Evolutionary conservation across 805 yeast genomes (phyloP), one percentile per base, ranked within the genome.

Genomic region (Ogataea pignaliae): DNA sequence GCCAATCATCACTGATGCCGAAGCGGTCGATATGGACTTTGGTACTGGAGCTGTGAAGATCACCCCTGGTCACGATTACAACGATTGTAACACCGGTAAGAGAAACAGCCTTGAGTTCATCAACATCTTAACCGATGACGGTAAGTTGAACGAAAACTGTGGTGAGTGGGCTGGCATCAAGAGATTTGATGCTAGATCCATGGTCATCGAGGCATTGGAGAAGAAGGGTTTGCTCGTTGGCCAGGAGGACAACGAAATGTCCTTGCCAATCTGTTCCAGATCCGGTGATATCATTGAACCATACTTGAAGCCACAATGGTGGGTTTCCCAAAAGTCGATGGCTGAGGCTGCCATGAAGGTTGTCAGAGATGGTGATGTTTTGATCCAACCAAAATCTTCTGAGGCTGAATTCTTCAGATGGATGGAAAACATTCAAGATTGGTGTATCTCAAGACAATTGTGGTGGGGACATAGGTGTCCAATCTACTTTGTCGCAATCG

Each of bases 21-120:
- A 88, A 68, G 93, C 97, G 34, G 99, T 93, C 52, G 99, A 93
- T 68, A 93, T 93, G 98, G 96, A 87, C 66, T 93, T 93, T 56
- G 99, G 99, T 77, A 93, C 99, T 50, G 99, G 99, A 83, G 99
- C 99, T 39, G 99, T 93, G 50, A 93, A 93, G 71, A 93, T 93
- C 64, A 93, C 99, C 12, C 99, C 99, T 47, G 97, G 96, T 36
- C 99, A 93, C 69, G 99, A 93, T 70, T 85, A 82, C 59, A 93
- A 93, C 76, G 99, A 93, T 88, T 89, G 88, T 77, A 77, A 74
- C 62, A 88, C 97, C 43, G 99, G 99, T 73, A 90, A 87, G 72
- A 89, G 99, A 72, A 87, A 88, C 67, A 73, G 79, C 60, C 76
- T 93, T 59, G 96, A 88, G 64, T 79, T 88, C 60, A 77, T 93